Evolutionary conservation across 257 asterid genomes (phyloP).

Genomic region (Ilex aquifolium): DNA sequence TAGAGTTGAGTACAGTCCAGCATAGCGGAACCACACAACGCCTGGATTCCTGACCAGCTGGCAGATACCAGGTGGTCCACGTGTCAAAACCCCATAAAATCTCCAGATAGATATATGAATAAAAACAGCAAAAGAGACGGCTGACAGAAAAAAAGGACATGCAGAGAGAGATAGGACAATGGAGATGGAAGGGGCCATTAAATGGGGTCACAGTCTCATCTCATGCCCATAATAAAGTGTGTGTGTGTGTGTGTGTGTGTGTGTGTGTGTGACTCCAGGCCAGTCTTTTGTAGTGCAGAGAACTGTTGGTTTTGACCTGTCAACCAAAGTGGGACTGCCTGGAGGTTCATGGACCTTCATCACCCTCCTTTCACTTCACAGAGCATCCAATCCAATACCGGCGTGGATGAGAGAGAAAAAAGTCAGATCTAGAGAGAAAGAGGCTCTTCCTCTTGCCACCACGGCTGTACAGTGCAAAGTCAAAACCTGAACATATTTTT

Average conservation of each 20-base stretch:
- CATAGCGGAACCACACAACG: too few relatives aligned
- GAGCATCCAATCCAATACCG: constrained; percentile 8
- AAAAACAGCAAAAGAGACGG: constrained; percentile 2
- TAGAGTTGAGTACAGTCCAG: too few relatives aligned
- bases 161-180: constrained; percentile 3
- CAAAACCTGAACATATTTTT: too few relatives aligned
- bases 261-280: too few relatives aligned
- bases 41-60: constrained; percentile 7
- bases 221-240: too few relatives aligned
- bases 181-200: constrained; percentile 6
- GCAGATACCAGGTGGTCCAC: constrained; percentile 10
- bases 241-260: too few relatives aligned
- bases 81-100: constrained; percentile 24
- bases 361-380: constrained; percentile 2
- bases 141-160: not conserved
- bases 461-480: too few relatives aligned
- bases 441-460: too few relatives aligned
- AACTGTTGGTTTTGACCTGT: constrained; percentile 18
- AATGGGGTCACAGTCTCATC: not conserved
- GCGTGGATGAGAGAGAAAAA: not conserved
- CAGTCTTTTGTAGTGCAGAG: not conserved
- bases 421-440: too few relatives aligned
- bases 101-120: not conserved
- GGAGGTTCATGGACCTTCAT: constrained; percentile 1
- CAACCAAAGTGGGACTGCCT: not conserved